Percentiles rank a stretch among this genome's conserved stretches.
Evolutionary conservation across 257 asterid species (phyloP).

Genomic region (Fraxinus anomala): DNA sequence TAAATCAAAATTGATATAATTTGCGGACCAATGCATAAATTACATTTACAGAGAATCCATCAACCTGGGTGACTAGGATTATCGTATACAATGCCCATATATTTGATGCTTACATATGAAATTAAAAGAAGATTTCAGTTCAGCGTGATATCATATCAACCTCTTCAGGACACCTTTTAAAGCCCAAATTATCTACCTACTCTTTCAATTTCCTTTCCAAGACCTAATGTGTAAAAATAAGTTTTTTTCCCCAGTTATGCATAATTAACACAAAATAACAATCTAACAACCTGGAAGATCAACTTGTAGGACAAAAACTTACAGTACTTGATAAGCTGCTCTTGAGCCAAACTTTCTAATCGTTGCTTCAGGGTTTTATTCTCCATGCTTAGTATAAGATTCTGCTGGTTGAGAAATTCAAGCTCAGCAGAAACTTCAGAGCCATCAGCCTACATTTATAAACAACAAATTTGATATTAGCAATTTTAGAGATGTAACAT

Average conservation of each 20-base stretch:
- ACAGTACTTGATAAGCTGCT: conserved; percentile 82
- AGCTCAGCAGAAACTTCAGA: conserved; percentile 88
- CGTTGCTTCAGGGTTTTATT: conserved; percentile 92
- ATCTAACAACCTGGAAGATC: conserved; percentile 12
- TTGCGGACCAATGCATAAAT: too few species aligned
- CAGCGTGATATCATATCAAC: background rate
- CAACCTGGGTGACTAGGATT: background rate
- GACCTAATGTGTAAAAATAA: background rate
- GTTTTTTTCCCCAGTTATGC: background rate
- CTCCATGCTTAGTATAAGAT: conserved; percentile 87
- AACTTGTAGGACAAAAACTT: conserved; percentile 40
- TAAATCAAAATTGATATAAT: background rate
- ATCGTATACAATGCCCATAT: background rate
- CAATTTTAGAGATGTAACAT: conserved; percentile 18
- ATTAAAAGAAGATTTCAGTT: background rate
- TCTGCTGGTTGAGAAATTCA: conserved; percentile 85
- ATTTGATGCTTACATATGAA: background rate
- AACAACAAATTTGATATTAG: conserved; percentile 25
- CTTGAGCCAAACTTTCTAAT: conserved; percentile 79
- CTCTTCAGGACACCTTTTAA: background rate
- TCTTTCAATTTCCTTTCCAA: background rate
- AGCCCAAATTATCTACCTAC: background rate
- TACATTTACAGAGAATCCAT: background rate
- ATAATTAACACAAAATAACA: background rate
- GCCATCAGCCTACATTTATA: conserved; percentile 71